Evolutionary conservation across 2,329 filamentous ascomycete species (phyloP).

Genomic region (Aphanocladium album): DNA sequence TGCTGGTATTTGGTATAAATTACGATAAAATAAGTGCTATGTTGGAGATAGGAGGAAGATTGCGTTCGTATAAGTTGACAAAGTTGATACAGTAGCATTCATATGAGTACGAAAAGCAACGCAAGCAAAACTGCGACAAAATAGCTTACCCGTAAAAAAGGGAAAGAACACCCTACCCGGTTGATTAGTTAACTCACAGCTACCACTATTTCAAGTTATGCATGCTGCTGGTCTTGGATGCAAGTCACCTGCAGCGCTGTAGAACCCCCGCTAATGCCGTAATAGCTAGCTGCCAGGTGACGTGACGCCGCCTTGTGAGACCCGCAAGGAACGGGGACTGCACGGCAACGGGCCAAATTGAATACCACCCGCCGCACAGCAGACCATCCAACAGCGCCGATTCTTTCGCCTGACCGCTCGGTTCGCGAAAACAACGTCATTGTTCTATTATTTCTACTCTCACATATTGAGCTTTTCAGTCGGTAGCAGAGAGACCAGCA

Average conservation of each 20-base stretch:
- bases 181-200: background rate
- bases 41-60: too few relatives aligned
- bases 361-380: background rate
- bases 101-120: too few relatives aligned
- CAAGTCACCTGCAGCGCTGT: conserved; percentile 4
- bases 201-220: background rate
- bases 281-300: conserved; percentile 7
- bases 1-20: too few relatives aligned
- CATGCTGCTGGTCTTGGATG: background rate
- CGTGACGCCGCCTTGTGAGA: conserved; percentile 6
- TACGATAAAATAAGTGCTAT: too few relatives aligned
- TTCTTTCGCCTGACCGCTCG: background rate
- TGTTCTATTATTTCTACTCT: background rate
- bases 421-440: background rate
- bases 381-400: background rate
- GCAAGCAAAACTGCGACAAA: background rate
- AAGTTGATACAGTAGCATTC: too few relatives aligned
- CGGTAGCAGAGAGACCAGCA: background rate
- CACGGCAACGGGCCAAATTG: conserved; percentile 4
- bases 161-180: background rate
- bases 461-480: background rate
- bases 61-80: too few relatives aligned
- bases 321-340: conserved; percentile 2
- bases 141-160: background rate
- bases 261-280: background rate